Base-by-base conservation (phyloP, 345 rosid species). In the Pugionium dolabratum region DNA sequence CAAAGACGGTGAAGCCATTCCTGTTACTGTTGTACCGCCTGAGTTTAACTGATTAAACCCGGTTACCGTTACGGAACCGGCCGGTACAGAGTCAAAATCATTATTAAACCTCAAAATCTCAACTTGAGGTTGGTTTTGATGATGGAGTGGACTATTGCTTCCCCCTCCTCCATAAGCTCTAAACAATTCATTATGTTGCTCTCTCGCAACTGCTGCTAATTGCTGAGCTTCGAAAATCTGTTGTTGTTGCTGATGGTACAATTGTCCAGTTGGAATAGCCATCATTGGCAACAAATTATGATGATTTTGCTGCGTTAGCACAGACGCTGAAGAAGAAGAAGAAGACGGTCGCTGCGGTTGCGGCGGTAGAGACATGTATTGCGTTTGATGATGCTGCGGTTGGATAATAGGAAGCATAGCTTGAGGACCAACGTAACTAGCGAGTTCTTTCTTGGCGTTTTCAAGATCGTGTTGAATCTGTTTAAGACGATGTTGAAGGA, bases 401-500 rank as follows among this genome's bases (percentile, higher is more conserved):
- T 52, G 76, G 51, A 78, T 32, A 7, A 77, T 72, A 0, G 89
- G 85, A 35, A 80, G 67, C 84, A 80, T 47, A 44, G 72, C 72
- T 44, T 73, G 76, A 59, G 76, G 62, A 59, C 67, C 76, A 66
- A 79, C 76, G 59, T 79, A 83, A 6, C 57, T 11, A 9, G 86
- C 74, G 11, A 92, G 78, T 32, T 92, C 91, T 71, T 84, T 83
- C 70, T 74, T 82, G 8, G 91, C 90, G 33, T 31, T 60, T 45
- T 53, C 62, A 5, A 88, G 81, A 66, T 82, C 88, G 4, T 4
- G 46, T 41, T 83, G 88, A 41, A 86, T 59, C 45, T 76, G 75
- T 70, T 82, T 83, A 1, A 86, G 85, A 36, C 72, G 73, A 29
- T 86, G 94, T 46, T 90, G 97, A 4, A 93, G 81, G 49, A 87